Evolutionary conservation across 108 stramenopile genomes (phyloP).

Genomic region (Pseudonitzschia multistriata): DNA sequence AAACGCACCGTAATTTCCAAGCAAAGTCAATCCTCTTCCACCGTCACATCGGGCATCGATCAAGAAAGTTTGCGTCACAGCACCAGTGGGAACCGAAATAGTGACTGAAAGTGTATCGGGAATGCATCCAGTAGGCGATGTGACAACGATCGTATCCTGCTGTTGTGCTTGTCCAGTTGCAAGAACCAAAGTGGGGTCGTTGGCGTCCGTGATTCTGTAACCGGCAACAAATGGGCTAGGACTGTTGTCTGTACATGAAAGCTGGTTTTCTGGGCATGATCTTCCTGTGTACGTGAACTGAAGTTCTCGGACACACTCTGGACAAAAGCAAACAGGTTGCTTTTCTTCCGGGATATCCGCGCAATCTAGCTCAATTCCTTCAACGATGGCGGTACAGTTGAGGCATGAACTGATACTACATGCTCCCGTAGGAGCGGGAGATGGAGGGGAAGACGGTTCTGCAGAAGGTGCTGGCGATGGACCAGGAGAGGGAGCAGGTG

Average conservation of each 20-base stretch:
- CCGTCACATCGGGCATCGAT: slow-evolving; percentile 31
- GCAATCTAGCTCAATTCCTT: slow-evolving; percentile 8
- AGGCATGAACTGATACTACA: background rate
- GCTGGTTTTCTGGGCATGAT: background rate
- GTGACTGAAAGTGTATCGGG: slow-evolving; percentile 23
- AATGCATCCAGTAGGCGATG: slow-evolving; percentile 9
- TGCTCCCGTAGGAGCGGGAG: background rate
- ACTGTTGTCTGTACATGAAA: slow-evolving; percentile 4
- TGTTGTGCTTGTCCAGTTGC: background rate
- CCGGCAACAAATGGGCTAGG: slow-evolving; percentile 9
- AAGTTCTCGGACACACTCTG: slow-evolving; percentile 15
- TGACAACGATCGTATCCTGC: slow-evolving; percentile 1
- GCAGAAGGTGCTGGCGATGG: slow-evolving; percentile 7
- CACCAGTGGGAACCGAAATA: background rate
- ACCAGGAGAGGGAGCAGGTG: slow-evolving; percentile 6
- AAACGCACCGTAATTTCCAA: slow-evolving; percentile 19
- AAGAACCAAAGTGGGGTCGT: slow-evolving; percentile 5
- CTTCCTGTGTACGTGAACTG: slow-evolving; percentile 24
- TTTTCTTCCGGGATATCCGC: slow-evolving; percentile 7
- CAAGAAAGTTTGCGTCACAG: slow-evolving; percentile 10
- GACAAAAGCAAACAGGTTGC: slow-evolving; percentile 10
- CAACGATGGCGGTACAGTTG: slow-evolving; percentile 1
- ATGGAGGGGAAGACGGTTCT: slow-evolving; percentile 9
- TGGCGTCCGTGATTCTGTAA: slow-evolving; percentile 10
- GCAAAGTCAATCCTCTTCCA: slow-evolving; percentile 17